phyloP scores from a whole-genome alignment of 768 basidiomycete genomes.

The Kwoniella dendrophila region DNA sequence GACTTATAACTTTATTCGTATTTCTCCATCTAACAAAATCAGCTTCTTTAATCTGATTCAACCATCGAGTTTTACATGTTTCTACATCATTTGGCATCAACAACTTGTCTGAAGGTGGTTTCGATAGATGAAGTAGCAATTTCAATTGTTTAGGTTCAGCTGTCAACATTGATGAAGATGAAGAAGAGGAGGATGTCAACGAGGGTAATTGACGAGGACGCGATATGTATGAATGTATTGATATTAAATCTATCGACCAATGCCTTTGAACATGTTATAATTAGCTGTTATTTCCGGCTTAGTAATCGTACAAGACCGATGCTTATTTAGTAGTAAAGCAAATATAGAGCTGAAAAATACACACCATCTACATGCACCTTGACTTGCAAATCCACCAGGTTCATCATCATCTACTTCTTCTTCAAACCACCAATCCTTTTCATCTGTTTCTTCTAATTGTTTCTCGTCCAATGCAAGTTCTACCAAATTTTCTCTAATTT shows the following conservation, averaged over 20 bases:
- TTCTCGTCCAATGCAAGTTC: constrained; percentile 90
- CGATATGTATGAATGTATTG: constrained; percentile 62
- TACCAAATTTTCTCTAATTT: constrained; percentile 82
- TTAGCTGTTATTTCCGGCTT: background rate
- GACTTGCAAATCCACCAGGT: constrained; percentile 36
- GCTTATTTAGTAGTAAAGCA: background rate
- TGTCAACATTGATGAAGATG: constrained; percentile 50
- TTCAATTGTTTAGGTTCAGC: constrained; percentile 59
- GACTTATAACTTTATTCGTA: constrained; percentile 86
- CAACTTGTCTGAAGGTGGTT: constrained; percentile 83
- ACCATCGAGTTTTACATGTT: constrained; percentile 87
- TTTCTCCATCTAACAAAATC: constrained; percentile 97
- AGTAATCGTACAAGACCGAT: background rate
- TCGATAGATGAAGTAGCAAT: constrained; percentile 81
- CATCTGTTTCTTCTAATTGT: constrained; percentile 71
- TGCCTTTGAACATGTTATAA: constrained; percentile 65
- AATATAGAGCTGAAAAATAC: constrained; percentile 51
- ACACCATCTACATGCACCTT: constrained; percentile 69
- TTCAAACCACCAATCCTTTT: constrained; percentile 98
- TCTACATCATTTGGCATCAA: constrained; percentile 78
- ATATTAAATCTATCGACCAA: constrained; percentile 94
- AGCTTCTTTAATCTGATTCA: constrained; percentile 94
- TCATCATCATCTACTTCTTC: constrained; percentile 55
- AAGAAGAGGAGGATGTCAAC: constrained; percentile 62
- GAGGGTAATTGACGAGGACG: constrained; percentile 45